These are phyloP conservation scores for Polysphondylium violaceum DNA, from an alignment of 78 protist genomes.

Conservation along the genomic window DNA sequence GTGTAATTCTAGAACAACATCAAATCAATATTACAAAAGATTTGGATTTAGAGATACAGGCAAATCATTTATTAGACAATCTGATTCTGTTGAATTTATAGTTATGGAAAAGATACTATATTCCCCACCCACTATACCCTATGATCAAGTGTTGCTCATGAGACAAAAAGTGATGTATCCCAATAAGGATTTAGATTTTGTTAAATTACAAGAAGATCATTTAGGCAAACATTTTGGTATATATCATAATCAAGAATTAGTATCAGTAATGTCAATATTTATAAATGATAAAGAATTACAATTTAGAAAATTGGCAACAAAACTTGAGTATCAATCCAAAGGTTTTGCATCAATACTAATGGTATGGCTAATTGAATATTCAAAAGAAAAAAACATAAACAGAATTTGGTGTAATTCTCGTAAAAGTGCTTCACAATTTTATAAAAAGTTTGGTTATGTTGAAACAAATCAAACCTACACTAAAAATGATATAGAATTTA, in stretches of 20 bases:
- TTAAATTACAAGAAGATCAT: background rate
- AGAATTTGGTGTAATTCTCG: conserved; percentile 24
- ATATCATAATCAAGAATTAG: background rate
- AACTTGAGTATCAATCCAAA: background rate
- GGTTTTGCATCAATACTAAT: background rate
- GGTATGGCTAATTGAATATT: background rate
- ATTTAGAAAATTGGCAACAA: conserved; percentile 33
- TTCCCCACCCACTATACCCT: too few species aligned
- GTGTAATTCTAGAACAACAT: too few species aligned
- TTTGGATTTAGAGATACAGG: too few species aligned
- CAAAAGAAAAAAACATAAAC: background rate
- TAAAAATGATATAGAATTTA: background rate
- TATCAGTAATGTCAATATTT: conserved; percentile 5
- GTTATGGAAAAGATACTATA: too few species aligned
- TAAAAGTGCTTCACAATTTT: background rate
- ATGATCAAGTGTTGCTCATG: background rate
- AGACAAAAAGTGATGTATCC: conserved; percentile 11
- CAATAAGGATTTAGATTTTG: conserved; percentile 1
- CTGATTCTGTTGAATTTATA: too few species aligned
- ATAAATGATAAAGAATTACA: background rate
- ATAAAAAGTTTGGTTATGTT: conserved; percentile 6
- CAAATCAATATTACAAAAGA: too few species aligned
- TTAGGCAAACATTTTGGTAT: conserved; percentile 13
- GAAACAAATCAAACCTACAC: background rate
- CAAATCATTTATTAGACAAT: too few species aligned